Percentiles rank a stretch among this genome's conserved stretches.
phyloP scores from a whole-genome alignment of 805 yeast species.

The Metschnikowia peoriensis region DNA sequence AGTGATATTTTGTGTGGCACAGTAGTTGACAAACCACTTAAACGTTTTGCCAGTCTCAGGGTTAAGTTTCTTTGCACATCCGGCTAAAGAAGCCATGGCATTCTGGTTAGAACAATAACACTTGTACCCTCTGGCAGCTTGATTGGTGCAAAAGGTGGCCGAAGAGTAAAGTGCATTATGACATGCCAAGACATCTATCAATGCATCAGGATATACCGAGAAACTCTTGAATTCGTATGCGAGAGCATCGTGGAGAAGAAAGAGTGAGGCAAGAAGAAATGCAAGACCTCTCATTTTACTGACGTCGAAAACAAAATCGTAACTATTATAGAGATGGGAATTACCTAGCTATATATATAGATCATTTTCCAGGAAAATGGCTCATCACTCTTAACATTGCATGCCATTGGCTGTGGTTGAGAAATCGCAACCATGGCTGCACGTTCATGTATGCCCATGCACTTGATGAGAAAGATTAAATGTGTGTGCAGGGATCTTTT shows the following conservation, averaged over 20 bases:
- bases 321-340: background rate
- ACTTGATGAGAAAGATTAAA: background rate
- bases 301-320: background rate
- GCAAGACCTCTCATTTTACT: conserved; percentile 1
- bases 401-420: background rate
- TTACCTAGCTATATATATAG: background rate
- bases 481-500: background rate
- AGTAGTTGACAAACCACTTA: conserved; percentile 1
- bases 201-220: conserved; percentile 1
- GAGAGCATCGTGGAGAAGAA: background rate
- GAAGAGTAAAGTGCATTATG: conserved; percentile 1
- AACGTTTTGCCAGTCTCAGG: background rate
- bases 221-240: conserved; percentile 4
- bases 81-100: conserved; percentile 11
- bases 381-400: background rate
- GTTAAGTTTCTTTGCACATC: background rate
- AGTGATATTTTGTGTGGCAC: background rate
- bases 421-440: background rate
- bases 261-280: background rate
- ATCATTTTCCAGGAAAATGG: background rate
- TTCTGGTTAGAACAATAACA: conserved; percentile 7
- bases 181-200: conserved; percentile 3
- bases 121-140: background rate
- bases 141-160: conserved; percentile 3
- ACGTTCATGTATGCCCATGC: background rate